A percentile compares a stretch with the other conserved stretches of the same genome.
Evolutionary conservation across 148 eudicot genomes (phyloP).

Genomic region (Vaccinium corymbosum): DNA sequence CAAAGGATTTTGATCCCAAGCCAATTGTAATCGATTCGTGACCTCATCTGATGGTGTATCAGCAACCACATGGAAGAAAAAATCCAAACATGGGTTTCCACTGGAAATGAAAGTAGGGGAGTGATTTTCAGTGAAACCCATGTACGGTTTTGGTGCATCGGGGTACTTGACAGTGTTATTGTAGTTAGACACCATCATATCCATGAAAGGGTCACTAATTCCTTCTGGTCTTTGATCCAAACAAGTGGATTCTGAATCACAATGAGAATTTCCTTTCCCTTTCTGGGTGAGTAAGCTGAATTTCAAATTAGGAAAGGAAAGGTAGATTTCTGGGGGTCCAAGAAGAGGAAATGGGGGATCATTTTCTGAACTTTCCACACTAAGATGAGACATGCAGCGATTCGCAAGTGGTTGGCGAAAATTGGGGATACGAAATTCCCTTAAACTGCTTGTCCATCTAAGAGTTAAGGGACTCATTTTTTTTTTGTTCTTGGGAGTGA

Average conservation of each 20-base stretch:
- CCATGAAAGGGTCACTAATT: slow-evolving; percentile 8
- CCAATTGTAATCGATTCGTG: background rate
- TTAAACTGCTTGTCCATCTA: background rate
- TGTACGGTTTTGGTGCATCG: background rate
- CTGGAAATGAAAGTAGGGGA: slow-evolving; percentile 16
- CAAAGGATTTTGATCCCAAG: slow-evolving; percentile 17
- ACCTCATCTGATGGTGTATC: slow-evolving; percentile 8
- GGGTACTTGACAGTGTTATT: background rate
- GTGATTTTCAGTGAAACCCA: slow-evolving; percentile 12
- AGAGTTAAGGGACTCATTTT: slow-evolving; percentile 8
- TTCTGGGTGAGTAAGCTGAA: background rate
- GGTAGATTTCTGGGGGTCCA: slow-evolving; percentile 16
- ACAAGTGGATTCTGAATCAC: background rate
- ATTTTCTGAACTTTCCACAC: background rate
- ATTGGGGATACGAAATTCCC: background rate
- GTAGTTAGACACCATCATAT: slow-evolving; percentile 10
- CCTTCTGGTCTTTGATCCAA: background rate
- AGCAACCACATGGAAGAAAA: slow-evolving; percentile 20
- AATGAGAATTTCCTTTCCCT: background rate
- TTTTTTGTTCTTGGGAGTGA: background rate
- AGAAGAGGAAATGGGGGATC: slow-evolving; percentile 7
- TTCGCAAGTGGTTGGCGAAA: background rate
- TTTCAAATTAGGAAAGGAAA: background rate
- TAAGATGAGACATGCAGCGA: slow-evolving; percentile 9
- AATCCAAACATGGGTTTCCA: slow-evolving; percentile 20